Percentiles rank a stretch among this genome's conserved stretches.
Conservation (phyloP, 2,329 filamentous ascomycete genomes). For the Sporothrix brasiliensis region DNA sequence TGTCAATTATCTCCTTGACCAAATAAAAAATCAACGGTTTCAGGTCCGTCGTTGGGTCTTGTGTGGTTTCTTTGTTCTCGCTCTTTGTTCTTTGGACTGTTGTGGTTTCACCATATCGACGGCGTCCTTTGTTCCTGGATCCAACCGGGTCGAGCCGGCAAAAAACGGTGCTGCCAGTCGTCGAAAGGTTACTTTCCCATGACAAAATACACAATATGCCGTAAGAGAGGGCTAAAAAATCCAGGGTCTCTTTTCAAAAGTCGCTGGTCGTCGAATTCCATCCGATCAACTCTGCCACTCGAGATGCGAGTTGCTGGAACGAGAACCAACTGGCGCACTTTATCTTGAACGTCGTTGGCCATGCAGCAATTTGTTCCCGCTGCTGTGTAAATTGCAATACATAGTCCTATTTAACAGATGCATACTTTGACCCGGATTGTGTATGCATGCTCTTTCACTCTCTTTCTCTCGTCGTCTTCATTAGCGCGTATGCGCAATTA, state of each 20-base stretch:
- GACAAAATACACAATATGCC: no score
- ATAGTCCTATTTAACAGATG: not conserved
- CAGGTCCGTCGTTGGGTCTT: not conserved
- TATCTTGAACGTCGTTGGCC: not conserved
- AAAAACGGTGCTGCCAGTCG: not conserved
- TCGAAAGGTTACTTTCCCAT: not conserved
- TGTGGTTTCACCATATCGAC: not conserved
- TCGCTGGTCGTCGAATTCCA: not conserved
- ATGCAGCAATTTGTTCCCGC: not conserved
- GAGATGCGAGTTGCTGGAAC: no score
- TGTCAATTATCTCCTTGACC: not conserved
- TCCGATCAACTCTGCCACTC: no score
- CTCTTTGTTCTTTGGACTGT: not conserved
- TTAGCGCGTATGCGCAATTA: not conserved
- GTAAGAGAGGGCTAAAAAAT: not conserved
- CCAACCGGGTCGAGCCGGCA: conserved; percentile 10
- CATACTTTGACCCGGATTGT: not conserved
- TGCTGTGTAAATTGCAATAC: no score
- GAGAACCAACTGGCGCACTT: not conserved
- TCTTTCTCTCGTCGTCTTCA: no score
- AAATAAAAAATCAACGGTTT: not conserved
- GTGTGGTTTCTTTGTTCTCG: conserved; percentile 4
- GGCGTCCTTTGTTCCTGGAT: not conserved
- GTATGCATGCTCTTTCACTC: not conserved
- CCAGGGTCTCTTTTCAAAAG: not conserved